A percentile compares a stretch with the other conserved stretches of the same genome.
Evolutionary conservation across 371 early-diverging fungal genomes (phyloP).

Genomic region (Mortierella sp.): DNA sequence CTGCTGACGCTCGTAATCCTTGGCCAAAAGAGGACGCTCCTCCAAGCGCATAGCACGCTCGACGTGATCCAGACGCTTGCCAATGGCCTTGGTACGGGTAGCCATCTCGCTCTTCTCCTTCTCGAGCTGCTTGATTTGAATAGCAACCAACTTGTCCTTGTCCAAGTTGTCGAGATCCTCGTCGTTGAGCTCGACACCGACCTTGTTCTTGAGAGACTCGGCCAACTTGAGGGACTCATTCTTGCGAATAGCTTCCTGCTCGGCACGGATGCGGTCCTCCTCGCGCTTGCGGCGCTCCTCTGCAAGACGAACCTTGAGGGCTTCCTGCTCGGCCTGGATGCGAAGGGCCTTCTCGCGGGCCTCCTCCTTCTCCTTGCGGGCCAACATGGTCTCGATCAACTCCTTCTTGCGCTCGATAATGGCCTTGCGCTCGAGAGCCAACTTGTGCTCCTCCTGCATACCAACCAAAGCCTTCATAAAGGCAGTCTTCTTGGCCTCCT

Average conservation of each 20-base stretch:
- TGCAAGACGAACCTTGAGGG: slow-evolving; percentile 85
- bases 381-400: slow-evolving; percentile 83
- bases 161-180: slow-evolving; percentile 89
- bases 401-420: slow-evolving; percentile 96
- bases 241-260: slow-evolving; percentile 86
- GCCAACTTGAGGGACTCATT: slow-evolving; percentile 91
- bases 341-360: slow-evolving; percentile 81
- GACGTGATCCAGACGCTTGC: slow-evolving; percentile 91
- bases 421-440: slow-evolving; percentile 81
- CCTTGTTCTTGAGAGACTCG: slow-evolving; percentile 86
- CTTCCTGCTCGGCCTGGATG: slow-evolving; percentile 86
- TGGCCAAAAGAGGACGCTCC: slow-evolving; percentile 92
- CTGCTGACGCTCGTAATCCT: slow-evolving; percentile 94
- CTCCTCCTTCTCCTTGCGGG: slow-evolving; percentile 85
- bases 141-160: slow-evolving; percentile 81
- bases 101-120: slow-evolving; percentile 89
- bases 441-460: slow-evolving; percentile 88
- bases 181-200: slow-evolving; percentile 82
- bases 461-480: slow-evolving; percentile 75
- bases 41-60: slow-evolving; percentile 97
- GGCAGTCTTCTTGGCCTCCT: slow-evolving; percentile 73
- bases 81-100: slow-evolving; percentile 78
- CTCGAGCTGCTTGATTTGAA: slow-evolving; percentile 93
- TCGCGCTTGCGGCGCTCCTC: slow-evolving; percentile 91
- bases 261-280: slow-evolving; percentile 82